phyloP scores from a whole-genome alignment of 2,329 filamentous ascomycete genomes.

The Ophiostoma australiae region DNA sequence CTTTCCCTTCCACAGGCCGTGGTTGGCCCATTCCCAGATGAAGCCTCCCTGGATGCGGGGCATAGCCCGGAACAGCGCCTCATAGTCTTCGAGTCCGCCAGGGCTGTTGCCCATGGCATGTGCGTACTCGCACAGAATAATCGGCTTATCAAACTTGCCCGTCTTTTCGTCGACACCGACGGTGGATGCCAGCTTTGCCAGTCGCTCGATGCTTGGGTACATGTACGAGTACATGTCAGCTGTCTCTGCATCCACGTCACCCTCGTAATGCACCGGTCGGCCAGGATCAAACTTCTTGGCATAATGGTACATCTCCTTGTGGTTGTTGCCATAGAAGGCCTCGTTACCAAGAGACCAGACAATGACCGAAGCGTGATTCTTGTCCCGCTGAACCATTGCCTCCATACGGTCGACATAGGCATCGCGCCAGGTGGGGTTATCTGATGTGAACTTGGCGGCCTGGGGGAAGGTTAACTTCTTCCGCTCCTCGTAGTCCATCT shows the following conservation, averaged over 20 bases:
- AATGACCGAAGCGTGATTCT: constrained; percentile 65
- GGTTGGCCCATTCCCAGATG: constrained; percentile 64
- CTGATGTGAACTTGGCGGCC: constrained; percentile 55
- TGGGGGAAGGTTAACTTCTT: constrained; percentile 51
- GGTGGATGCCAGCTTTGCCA: constrained; percentile 44
- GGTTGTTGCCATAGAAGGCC: constrained; percentile 65
- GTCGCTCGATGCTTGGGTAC: constrained; percentile 54
- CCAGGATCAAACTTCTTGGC: constrained; percentile 53
- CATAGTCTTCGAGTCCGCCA: constrained; percentile 63
- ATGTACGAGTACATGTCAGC: constrained; percentile 65
- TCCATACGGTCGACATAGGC: constrained; percentile 64
- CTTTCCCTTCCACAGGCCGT: constrained; percentile 49
- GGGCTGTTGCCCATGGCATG: constrained; percentile 73
- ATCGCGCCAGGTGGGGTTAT: constrained; percentile 56
- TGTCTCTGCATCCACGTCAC: constrained; percentile 53
- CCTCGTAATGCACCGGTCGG: constrained; percentile 62
- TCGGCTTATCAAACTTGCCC: constrained; percentile 50
- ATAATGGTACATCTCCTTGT: constrained; percentile 62
- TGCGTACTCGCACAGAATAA: constrained; percentile 55
- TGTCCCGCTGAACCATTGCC: constrained; percentile 62
- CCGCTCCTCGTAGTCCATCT: constrained; percentile 55
- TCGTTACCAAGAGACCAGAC: constrained; percentile 73
- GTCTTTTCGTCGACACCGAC: constrained; percentile 39
- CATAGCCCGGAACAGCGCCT: constrained; percentile 57
- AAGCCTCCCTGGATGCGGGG: constrained; percentile 61